Conservation (phyloP, 495 filamentous ascomycete genomes). For the Acidiella bohemica region DNA sequence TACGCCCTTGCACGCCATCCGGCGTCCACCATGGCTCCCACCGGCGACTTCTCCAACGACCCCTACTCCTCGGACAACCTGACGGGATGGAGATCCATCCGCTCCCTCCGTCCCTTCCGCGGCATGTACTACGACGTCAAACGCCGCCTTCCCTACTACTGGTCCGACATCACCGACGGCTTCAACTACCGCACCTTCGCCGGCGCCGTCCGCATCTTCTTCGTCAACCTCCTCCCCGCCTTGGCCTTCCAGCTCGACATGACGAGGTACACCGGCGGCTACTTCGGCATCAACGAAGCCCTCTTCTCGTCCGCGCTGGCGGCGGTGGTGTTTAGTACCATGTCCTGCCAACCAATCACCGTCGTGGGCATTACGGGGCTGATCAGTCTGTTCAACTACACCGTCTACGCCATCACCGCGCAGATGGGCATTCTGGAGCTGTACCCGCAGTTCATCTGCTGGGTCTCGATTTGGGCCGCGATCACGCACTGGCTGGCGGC, state of each 20-base stretch:
- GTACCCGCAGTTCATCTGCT: constrained; percentile 30
- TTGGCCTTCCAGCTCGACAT: constrained; percentile 36
- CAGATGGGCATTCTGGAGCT: constrained; percentile 22
- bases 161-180: constrained; percentile 32
- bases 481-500: constrained; percentile 34
- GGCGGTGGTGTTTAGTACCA: constrained; percentile 30
- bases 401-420: constrained; percentile 33
- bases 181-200: constrained; percentile 32
- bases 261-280: constrained; percentile 28
- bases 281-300: constrained; percentile 36
- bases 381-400: constrained; percentile 33
- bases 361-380: constrained; percentile 28
- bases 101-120: constrained; percentile 19
- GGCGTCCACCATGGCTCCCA: constrained; percentile 1
- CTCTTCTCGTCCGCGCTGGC: constrained; percentile 33
- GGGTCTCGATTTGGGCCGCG: constrained; percentile 34
- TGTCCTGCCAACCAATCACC: constrained; percentile 25
- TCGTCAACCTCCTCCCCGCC: constrained; percentile 36
- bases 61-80: constrained; percentile 16
- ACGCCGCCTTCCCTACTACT: constrained; percentile 32
- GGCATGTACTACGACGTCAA: constrained; percentile 34
- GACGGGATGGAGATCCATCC: constrained; percentile 13
- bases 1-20: no score
- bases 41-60: constrained; percentile 14
- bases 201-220: constrained; percentile 34